Conservation (phyloP, 345 rosid genomes). For the Acer saccharum region DNA sequence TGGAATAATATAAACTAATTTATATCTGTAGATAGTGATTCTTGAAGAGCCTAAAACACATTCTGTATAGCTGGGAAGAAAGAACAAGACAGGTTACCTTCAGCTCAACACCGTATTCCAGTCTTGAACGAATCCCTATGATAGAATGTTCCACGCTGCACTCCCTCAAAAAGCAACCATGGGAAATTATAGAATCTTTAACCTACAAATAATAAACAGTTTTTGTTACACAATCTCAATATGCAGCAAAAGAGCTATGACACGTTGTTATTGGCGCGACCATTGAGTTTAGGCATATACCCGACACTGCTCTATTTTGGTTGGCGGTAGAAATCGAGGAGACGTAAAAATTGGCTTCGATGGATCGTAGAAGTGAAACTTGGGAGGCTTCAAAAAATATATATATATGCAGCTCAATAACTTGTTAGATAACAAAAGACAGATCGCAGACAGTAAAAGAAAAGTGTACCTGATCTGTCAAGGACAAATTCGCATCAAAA, state of each 20-base stretch:
- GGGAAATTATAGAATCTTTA: constrained; percentile 68
- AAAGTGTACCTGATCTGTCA: constrained; percentile 65
- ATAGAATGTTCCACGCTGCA: constrained; percentile 78
- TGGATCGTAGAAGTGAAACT: constrained; percentile 84
- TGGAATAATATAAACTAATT: neutral
- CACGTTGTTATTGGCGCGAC: neutral
- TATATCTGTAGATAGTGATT: too few species aligned
- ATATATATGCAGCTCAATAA: constrained; percentile 14
- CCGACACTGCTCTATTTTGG: constrained; percentile 70
- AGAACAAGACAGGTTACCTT: constrained; percentile 41
- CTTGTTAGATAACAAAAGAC: constrained; percentile 8
- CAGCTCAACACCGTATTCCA: constrained; percentile 79
- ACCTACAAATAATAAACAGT: constrained; percentile 39
- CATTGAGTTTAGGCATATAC: constrained; percentile 35
- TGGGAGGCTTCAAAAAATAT: constrained; percentile 54
- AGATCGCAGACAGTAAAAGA: constrained; percentile 8
- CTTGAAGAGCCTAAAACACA: too few species aligned
- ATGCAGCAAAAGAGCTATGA: constrained; percentile 10
- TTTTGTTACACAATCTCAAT: constrained; percentile 12
- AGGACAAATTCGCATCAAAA: constrained; percentile 85
- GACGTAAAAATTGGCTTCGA: constrained; percentile 76
- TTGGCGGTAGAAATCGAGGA: constrained; percentile 82
- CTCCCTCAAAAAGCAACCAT: constrained; percentile 84
- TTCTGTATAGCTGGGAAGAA: neutral
- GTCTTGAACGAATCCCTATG: constrained; percentile 73